Conservation (phyloP, 768 basidiomycete genomes). For the Rhodotorula sphaerocarpa region DNA sequence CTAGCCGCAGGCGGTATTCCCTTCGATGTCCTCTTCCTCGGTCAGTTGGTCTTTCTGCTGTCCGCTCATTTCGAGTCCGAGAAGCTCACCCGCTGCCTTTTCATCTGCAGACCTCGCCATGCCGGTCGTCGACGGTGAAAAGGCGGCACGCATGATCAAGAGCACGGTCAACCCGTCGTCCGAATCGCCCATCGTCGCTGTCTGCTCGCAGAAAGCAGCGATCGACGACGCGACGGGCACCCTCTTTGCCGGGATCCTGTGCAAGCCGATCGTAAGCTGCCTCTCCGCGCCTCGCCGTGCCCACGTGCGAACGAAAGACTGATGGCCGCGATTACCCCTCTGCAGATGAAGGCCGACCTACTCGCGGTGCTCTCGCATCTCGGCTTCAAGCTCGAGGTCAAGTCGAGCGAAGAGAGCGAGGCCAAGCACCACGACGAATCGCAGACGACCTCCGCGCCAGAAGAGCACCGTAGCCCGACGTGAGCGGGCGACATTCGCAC, state of each 20-base stretch:
- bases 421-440: not conserved
- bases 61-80: too few species aligned
- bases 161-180: slow-evolving; percentile 92
- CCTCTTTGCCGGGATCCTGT: slow-evolving; percentile 35
- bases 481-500: not conserved
- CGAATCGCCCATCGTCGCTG: slow-evolving; percentile 81
- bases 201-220: slow-evolving; percentile 47
- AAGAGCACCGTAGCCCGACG: not conserved
- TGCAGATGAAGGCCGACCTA: slow-evolving; percentile 35
- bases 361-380: slow-evolving; percentile 31
- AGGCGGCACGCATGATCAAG: slow-evolving; percentile 93
- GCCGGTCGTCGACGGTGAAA: slow-evolving; percentile 76
- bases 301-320: not conserved
- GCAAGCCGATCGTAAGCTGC: slow-evolving; percentile 23
- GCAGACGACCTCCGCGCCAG: not conserved
- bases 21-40: slow-evolving; percentile 37
- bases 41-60: not conserved
- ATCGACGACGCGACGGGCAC: slow-evolving; percentile 36
- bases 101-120: slow-evolving; percentile 7
- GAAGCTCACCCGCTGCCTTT: not conserved
- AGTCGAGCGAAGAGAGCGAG: slow-evolving; percentile 3
- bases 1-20: slow-evolving; percentile 90
- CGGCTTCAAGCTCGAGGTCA: slow-evolving; percentile 36
- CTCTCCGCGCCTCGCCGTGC: not conserved
- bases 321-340: not conserved